These are phyloP conservation scores for Mrakia hoshinonis DNA, from an alignment of 768 basidiomycete genomes.

Conservation along the genomic window DNA sequence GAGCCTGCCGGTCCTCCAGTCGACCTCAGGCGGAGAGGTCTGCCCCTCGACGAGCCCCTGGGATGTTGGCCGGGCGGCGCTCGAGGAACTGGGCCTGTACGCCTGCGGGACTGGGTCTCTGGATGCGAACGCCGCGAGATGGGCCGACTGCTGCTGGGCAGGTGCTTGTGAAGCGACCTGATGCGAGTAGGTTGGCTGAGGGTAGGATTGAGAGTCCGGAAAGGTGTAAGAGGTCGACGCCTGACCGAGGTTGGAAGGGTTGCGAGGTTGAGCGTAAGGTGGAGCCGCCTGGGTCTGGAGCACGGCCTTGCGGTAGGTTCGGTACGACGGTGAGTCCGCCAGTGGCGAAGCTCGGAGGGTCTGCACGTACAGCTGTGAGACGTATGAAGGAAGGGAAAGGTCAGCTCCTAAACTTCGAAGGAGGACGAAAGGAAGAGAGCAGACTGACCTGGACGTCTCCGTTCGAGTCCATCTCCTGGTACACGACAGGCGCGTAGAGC, in stretches of 20 bases:
- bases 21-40: background rate
- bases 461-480: background rate
- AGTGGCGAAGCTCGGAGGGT: background rate
- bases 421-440: background rate
- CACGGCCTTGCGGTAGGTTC: background rate
- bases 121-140: background rate
- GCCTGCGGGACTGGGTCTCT: background rate
- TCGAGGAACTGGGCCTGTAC: background rate
- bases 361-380: conserved; percentile 1
- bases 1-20: background rate
- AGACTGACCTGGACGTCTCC: background rate
- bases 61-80: background rate
- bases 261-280: background rate
- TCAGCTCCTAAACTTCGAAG: too few relatives aligned
- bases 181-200: background rate
- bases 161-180: background rate
- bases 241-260: background rate
- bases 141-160: background rate
- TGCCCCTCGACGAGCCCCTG: background rate
- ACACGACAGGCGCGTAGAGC: background rate
- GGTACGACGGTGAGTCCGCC: background rate
- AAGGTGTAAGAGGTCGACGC: background rate
- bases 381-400: too few relatives aligned
- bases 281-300: background rate
- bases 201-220: background rate